These are phyloP conservation scores for Chlamydomonas asymmetrica DNA, from an alignment of 139 green algal species.

Conservation along the genomic window DNA sequence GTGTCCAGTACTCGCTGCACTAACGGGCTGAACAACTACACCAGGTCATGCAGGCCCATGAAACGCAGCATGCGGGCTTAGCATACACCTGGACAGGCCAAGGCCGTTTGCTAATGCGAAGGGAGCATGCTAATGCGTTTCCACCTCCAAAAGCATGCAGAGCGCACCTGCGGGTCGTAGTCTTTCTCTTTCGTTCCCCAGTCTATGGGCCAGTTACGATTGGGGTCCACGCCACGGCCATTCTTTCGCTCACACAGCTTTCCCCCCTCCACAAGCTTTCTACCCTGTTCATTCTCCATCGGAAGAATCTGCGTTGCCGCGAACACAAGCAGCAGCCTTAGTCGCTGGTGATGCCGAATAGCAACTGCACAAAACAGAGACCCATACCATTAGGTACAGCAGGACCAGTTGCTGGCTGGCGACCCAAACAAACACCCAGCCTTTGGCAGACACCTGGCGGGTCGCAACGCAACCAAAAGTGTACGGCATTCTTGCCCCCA, in stretches of 20 bases:
- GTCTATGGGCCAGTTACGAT: slow-evolving; percentile 95
- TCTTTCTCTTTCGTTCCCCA: slow-evolving; percentile 95
- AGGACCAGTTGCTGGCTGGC: background rate
- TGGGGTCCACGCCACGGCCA: slow-evolving; percentile 94
- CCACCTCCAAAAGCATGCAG: no score
- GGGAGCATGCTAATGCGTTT: no score
- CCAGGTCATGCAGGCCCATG: no score
- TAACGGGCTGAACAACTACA: no score
- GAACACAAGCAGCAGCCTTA: no score
- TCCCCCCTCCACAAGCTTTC: slow-evolving; percentile 79
- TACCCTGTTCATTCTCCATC: slow-evolving; percentile 91
- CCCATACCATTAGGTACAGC: background rate
- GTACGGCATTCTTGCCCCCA: background rate
- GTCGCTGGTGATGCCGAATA: background rate
- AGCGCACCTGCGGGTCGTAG: no score
- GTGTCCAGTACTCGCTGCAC: no score
- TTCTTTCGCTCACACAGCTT: slow-evolving; percentile 96
- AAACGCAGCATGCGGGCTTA: no score
- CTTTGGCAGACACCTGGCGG: background rate
- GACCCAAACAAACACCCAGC: background rate
- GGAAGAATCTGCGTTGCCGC: slow-evolving; percentile 76
- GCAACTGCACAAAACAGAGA: background rate
- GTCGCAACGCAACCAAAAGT: background rate
- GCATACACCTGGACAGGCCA: no score
- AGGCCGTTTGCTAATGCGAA: no score